Evolutionary conservation across 2,329 filamentous ascomycete genomes (phyloP).

Genomic region (Epichloe hybrida): DNA sequence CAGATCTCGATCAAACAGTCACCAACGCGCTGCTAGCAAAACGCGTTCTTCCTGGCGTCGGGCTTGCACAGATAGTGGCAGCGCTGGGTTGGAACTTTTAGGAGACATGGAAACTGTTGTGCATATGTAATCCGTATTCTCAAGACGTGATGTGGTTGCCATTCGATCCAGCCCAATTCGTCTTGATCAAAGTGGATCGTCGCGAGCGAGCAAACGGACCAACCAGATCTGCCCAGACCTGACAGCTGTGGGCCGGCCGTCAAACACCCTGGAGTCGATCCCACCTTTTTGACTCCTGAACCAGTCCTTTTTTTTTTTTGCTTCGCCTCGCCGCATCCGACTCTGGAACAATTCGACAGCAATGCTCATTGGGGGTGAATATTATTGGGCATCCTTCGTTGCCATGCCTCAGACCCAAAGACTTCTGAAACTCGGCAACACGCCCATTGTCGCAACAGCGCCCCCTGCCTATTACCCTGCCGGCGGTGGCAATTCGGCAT

Average conservation of each 20-base stretch:
- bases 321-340: no score
- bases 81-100: no score
- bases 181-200: no score
- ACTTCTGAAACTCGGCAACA: conserved; percentile 7
- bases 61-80: conserved; percentile 11
- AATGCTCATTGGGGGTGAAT: not conserved
- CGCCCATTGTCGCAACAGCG: conserved; percentile 9
- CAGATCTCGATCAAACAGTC: conserved; percentile 14
- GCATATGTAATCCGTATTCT: no score
- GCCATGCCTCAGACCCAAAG: not conserved
- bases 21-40: conserved; percentile 16
- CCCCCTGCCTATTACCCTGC: not conserved
- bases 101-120: no score
- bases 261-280: not conserved
- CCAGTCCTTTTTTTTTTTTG: no score
- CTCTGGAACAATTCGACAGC: no score
- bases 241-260: not conserved
- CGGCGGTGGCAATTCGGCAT: conserved; percentile 4
- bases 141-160: no score
- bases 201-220: no score
- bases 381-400: not conserved
- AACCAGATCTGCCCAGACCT: no score
- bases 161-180: no score
- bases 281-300: no score
- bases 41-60: conserved; percentile 24